Conservation (phyloP, 441 rosid species). For the Dalechampia spathulata region DNA sequence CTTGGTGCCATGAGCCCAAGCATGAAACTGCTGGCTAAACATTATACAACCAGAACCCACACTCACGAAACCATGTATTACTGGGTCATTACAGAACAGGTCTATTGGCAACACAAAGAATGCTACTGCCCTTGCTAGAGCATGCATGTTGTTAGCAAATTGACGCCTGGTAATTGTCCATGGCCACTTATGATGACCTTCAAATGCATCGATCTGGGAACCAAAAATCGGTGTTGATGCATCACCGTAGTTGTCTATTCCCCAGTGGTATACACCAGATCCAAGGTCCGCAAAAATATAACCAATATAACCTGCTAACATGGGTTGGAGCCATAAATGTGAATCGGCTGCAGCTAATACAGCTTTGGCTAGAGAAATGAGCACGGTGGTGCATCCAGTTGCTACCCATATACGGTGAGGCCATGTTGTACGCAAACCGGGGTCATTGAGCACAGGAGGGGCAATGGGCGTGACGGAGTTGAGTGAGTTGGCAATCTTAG, state of each 20-base stretch:
- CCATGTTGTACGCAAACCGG: slow-evolving; percentile 59
- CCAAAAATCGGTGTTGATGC: slow-evolving; percentile 67
- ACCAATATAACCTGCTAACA: slow-evolving; percentile 59
- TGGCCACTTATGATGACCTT: slow-evolving; percentile 89
- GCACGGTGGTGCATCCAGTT: slow-evolving; percentile 58
- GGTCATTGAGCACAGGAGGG: slow-evolving; percentile 42
- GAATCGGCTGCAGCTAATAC: slow-evolving; percentile 33
- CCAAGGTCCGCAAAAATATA: slow-evolving; percentile 74
- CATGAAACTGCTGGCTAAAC: slow-evolving; percentile 93
- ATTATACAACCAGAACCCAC: slow-evolving; percentile 61
- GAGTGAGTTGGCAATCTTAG: slow-evolving; percentile 14
- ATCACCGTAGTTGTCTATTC: slow-evolving; percentile 76
- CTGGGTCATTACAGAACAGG: slow-evolving; percentile 39
- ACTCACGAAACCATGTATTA: slow-evolving; percentile 42
- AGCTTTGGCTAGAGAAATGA: slow-evolving; percentile 55
- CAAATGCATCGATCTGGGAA: slow-evolving; percentile 72
- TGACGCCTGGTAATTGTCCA: slow-evolving; percentile 79
- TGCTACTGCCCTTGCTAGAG: slow-evolving; percentile 48
- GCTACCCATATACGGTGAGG: slow-evolving; percentile 66
- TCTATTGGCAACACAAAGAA: slow-evolving; percentile 50
- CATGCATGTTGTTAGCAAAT: slow-evolving; percentile 80
- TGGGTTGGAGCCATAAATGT: slow-evolving; percentile 48
- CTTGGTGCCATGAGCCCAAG: slow-evolving; percentile 91
- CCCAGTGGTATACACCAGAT: slow-evolving; percentile 91
- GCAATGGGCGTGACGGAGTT: slow-evolving; percentile 1